phyloP scores from a whole-genome alignment of 192 early-diverging fungal species.

The Obelidium mucronatum region DNA sequence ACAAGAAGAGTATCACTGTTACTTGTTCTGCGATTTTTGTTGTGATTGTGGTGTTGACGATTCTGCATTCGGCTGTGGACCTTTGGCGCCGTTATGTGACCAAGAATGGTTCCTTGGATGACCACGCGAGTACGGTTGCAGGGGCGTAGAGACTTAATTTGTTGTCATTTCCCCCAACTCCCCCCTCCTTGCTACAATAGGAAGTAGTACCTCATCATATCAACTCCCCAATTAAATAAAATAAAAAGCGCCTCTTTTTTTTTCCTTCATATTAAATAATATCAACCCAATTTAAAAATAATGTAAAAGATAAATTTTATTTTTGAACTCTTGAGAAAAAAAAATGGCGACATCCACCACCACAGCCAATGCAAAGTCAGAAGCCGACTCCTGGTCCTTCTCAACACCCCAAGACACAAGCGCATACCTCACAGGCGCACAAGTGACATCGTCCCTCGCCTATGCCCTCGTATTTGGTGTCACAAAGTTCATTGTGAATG shows the following conservation, averaged over 20 bases:
- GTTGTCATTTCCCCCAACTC: too few relatives aligned
- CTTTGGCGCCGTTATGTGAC: neutral
- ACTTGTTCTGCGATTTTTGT: slow-evolving; percentile 2
- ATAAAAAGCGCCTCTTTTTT: too few relatives aligned
- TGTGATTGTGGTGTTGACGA: neutral
- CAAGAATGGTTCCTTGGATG: too few relatives aligned
- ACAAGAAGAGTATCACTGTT: slow-evolving; percentile 3
- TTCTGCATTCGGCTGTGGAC: neutral
- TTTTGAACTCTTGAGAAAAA: neutral
- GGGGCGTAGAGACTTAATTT: too few relatives aligned
- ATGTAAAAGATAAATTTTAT: neutral
- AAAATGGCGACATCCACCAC: neutral
- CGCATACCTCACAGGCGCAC: neutral
- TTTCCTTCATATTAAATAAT: neutral
- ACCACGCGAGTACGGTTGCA: too few relatives aligned
- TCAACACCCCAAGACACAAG: neutral
- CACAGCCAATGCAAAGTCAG: neutral
- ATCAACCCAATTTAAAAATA: too few relatives aligned
- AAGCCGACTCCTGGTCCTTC: neutral
- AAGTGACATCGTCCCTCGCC: neutral
- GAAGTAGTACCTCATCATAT: too few relatives aligned
- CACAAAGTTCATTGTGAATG: neutral
- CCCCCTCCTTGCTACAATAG: too few relatives aligned
- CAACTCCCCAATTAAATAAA: too few relatives aligned
- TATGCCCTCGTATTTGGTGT: neutral